Conservation (phyloP, 139 green algal species). For the Chlorella sp. region DNA sequence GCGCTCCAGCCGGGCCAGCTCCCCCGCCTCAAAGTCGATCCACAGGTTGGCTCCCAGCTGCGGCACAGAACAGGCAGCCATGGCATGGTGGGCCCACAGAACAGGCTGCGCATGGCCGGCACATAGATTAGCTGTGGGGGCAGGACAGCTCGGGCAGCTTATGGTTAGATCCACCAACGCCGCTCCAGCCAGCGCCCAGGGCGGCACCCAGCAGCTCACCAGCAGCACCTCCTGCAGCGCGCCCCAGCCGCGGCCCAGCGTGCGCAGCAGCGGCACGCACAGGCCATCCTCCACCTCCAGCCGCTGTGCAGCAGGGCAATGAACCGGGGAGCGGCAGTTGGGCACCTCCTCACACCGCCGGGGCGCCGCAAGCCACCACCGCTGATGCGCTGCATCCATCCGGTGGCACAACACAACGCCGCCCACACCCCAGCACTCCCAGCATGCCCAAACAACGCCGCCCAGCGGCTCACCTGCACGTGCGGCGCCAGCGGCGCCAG, state of each 20-base stretch:
- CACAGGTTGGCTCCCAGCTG: conserved; percentile 1
- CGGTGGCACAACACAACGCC: too few species aligned
- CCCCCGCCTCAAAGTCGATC: neutral
- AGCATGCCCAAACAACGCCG: neutral
- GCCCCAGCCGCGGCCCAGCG: neutral
- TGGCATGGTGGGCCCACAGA: neutral
- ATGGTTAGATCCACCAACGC: neutral
- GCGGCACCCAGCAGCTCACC: neutral
- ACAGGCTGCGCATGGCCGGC: too few species aligned
- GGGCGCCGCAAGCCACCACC: too few species aligned
- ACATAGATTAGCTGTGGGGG: neutral
- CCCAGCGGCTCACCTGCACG: neutral
- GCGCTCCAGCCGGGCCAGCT: conserved; percentile 3
- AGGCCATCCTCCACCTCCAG: conserved; percentile 24
- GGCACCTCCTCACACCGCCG: too few species aligned
- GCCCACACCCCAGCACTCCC: too few species aligned
- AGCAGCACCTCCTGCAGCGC: conserved; percentile 3
- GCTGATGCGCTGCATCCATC: too few species aligned
- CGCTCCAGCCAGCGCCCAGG: neutral
- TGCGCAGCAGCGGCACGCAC: neutral
- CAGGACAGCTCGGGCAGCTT: neutral
- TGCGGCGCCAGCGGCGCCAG: conserved; percentile 17
- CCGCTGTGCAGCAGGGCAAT: neutral
- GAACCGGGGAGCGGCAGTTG: too few species aligned
- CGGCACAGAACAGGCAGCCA: neutral